Conservation (phyloP, 495 filamentous ascomycete genomes). For the Aspergillus incahuasiensis region DNA sequence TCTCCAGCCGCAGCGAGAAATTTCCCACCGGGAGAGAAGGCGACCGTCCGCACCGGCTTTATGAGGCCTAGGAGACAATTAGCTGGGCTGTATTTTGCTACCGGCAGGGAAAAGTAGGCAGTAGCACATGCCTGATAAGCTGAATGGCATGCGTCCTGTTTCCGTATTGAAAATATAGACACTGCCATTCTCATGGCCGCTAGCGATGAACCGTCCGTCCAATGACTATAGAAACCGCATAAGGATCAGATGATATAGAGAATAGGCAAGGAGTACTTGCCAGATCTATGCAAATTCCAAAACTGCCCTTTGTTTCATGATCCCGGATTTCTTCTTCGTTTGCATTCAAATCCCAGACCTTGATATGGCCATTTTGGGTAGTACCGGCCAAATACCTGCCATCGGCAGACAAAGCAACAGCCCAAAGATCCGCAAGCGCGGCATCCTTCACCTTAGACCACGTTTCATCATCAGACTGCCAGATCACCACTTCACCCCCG, state of each 20-base stretch:
- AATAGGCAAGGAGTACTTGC: constrained; percentile 31
- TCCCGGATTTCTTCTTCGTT: constrained; percentile 59
- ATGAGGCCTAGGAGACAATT: constrained; percentile 57
- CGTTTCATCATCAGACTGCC: constrained; percentile 53
- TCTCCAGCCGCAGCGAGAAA: constrained; percentile 92
- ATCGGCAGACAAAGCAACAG: constrained; percentile 74
- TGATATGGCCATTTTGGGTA: constrained; percentile 77
- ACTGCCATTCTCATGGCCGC: constrained; percentile 88
- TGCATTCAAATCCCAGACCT: constrained; percentile 72
- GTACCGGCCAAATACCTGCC: constrained; percentile 78
- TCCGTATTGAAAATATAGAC: constrained; percentile 94
- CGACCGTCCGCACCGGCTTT: constrained; percentile 75
- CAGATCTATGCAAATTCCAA: constrained; percentile 84
- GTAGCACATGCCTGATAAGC: constrained; percentile 64
- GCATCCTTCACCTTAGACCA: constrained; percentile 48
- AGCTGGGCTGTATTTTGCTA: neutral
- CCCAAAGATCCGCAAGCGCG: constrained; percentile 71
- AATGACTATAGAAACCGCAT: constrained; percentile 42
- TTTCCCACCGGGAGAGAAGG: constrained; percentile 80
- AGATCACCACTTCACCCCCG: constrained; percentile 77
- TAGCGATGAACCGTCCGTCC: constrained; percentile 82
- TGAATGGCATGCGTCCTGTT: constrained; percentile 79
- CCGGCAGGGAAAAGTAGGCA: neutral
- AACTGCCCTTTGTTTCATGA: constrained; percentile 87
- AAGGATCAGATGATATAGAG: constrained; percentile 11